Percentiles rank a stretch among this genome's conserved stretches.
These are phyloP conservation scores for Coprinopsis strossmayeri DNA, from an alignment of 768 basidiomycete genomes.

Conservation along the genomic window DNA sequence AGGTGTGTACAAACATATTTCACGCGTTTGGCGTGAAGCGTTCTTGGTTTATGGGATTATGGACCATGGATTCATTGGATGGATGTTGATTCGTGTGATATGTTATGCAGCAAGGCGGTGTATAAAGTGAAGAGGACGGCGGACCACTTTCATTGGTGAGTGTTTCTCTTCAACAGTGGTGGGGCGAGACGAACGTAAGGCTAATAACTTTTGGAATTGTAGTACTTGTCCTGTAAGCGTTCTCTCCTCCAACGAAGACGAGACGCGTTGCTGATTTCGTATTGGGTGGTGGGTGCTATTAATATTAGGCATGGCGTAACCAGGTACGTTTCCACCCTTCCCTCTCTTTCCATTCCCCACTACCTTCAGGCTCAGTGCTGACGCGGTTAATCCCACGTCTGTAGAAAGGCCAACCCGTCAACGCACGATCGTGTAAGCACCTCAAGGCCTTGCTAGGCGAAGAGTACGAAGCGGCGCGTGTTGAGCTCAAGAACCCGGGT, in stretches of 20 bases:
- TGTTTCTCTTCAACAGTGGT: no score
- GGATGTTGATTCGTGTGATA: no score
- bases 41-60: not conserved
- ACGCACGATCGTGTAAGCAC: slow-evolving; percentile 35
- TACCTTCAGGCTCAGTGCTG: no score
- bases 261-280: not conserved
- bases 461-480: slow-evolving; percentile 38
- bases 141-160: slow-evolving; percentile 34
- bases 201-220: no score
- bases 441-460: slow-evolving; percentile 14
- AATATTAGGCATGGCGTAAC: slow-evolving; percentile 7
- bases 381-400: not conserved
- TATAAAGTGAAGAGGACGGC: slow-evolving; percentile 38
- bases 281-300: not conserved
- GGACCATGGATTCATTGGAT: not conserved
- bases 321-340: not conserved
- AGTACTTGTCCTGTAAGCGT: slow-evolving; percentile 24
- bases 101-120: slow-evolving; percentile 30
- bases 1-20: no score
- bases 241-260: not conserved
- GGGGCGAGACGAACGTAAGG: no score
- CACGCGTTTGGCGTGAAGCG: no score
- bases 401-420: slow-evolving; percentile 21
- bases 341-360: not conserved
- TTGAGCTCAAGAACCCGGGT: slow-evolving; percentile 20